Base-by-base conservation (phyloP, 139 green algal genomes). In the Picochlorum sp. region DNA sequence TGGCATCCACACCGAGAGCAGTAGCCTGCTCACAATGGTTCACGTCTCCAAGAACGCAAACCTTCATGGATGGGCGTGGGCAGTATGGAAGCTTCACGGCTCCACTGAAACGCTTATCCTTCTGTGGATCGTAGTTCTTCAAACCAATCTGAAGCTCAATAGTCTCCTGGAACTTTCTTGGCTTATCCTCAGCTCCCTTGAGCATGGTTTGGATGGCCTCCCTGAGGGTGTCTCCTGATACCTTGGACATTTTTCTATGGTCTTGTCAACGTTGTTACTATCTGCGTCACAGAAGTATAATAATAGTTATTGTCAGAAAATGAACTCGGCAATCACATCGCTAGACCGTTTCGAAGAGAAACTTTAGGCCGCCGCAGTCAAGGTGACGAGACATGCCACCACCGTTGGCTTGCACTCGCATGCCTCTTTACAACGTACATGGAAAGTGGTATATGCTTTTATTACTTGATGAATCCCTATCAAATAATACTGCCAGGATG, bases 111-210 rank as follows among this genome's bases (percentile, higher is more conserved):
- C 94, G 94, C 92, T 98, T 99, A 78, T 99, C 94, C 83, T 99
- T 99, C 85, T 98, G 93, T n/a, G 94, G 91, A 70, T 99, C 93
- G 72, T 99, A 99, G 85, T 98, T 98, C 88, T 99, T 99, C 34
- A 99, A 83, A 65, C 94, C 94, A 64, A 99, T 95, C 84, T 98
- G 93, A 45, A 99, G 88, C 85, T 99, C 93, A 34, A 99, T 83
- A 13, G 93, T 99, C 88, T 99, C 93, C 49, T 71, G 85, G 84
- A 99, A 99, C 75, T 98, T 98, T 52, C 93, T 79, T 58, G 84
- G 79, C 89, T 98, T 99, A 74, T 85, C 71, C 69, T 85, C 79
- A 38, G 85, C 65, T 57, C 81, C 86, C 74, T 89, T 77, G 57
- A 59, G 57, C 15, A 59, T 34, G 23, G 20, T 23, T 32, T 20